phyloP scores from a whole-genome alignment of 2,329 filamentous ascomycete genomes.

The Venturia asperata region DNA sequence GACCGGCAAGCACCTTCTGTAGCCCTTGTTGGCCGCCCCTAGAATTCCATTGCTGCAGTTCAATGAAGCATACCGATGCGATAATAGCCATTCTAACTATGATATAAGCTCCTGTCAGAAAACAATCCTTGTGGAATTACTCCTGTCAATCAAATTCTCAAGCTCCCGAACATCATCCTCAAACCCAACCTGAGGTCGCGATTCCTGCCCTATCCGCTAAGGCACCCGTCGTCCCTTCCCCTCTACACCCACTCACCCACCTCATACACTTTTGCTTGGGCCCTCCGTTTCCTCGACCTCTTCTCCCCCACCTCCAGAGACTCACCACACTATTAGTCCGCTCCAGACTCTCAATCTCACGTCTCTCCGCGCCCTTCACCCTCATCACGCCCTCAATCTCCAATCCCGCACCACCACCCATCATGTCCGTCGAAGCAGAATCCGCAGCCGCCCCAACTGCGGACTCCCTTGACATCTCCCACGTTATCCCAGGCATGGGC shows the following conservation, averaged over 20 bases:
- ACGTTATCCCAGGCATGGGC: conserved; percentile 1
- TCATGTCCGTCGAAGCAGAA: conserved; percentile 15
- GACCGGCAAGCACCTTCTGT: neutral
- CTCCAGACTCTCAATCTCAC: conserved; percentile 12
- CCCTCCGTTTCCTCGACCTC: conserved; percentile 5
- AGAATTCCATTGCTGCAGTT: neutral
- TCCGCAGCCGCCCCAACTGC: conserved; percentile 12
- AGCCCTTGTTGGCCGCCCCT: neutral
- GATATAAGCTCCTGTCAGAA: neutral
- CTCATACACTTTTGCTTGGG: neutral
- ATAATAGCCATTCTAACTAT: conserved; percentile 7
- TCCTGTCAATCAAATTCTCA: neutral
- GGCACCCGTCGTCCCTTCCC: conserved; percentile 8
- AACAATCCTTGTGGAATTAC: neutral
- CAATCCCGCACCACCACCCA: neutral
- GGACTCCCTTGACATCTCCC: conserved; percentile 8
- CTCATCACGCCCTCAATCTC: conserved; percentile 1
- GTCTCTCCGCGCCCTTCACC: neutral
- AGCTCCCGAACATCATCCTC: neutral
- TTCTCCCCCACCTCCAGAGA: conserved; percentile 9
- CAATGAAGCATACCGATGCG: neutral
- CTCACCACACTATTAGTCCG: conserved; percentile 9
- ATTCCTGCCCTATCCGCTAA: neutral
- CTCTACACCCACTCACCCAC: neutral
- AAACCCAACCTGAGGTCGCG: neutral